These are phyloP conservation scores for Nemania sp. DNA, from an alignment of 2,329 filamentous ascomycete genomes.

Conservation along the genomic window DNA sequence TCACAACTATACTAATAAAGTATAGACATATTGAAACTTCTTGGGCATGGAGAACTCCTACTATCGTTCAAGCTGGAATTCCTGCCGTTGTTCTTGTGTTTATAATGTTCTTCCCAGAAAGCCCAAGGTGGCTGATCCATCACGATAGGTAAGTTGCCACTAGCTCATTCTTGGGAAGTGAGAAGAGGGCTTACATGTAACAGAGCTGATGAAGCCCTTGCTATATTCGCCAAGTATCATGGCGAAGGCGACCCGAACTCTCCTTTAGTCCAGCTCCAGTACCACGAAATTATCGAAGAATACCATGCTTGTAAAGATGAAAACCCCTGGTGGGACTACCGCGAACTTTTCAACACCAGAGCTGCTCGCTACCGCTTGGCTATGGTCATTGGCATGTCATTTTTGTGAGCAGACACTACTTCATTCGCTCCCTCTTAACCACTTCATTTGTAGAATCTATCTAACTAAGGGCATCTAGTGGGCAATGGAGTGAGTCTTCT, in stretches of 20 bases:
- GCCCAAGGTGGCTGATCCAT: slow-evolving; percentile 41
- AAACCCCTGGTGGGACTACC: slow-evolving; percentile 64
- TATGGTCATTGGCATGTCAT: slow-evolving; percentile 55
- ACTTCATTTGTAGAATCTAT: neutral
- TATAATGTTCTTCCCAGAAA: slow-evolving; percentile 42
- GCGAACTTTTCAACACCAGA: slow-evolving; percentile 53
- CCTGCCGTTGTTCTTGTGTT: slow-evolving; percentile 50
- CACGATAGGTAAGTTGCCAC: slow-evolving; percentile 49
- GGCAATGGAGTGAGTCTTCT: slow-evolving; percentile 44
- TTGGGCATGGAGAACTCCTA: slow-evolving; percentile 62
- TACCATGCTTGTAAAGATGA: slow-evolving; percentile 52
- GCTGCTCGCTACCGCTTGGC: slow-evolving; percentile 52
- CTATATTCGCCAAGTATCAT: slow-evolving; percentile 62
- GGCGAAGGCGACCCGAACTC: slow-evolving; percentile 58
- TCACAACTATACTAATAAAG: slow-evolving; percentile 22
- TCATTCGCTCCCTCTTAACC: too few species aligned
- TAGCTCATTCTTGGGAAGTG: neutral
- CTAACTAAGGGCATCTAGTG: slow-evolving; percentile 28
- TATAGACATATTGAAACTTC: slow-evolving; percentile 45
- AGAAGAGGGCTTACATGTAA: neutral
- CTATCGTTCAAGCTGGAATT: slow-evolving; percentile 54
- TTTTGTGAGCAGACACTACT: slow-evolving; percentile 42
- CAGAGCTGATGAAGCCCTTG: slow-evolving; percentile 56
- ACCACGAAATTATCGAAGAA: slow-evolving; percentile 58
- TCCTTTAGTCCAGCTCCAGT: slow-evolving; percentile 58